Evolutionary conservation across 257 asterid species (phyloP), one percentile per base, ranked within the genome.

Genomic region (Agastache rugosa): DNA sequence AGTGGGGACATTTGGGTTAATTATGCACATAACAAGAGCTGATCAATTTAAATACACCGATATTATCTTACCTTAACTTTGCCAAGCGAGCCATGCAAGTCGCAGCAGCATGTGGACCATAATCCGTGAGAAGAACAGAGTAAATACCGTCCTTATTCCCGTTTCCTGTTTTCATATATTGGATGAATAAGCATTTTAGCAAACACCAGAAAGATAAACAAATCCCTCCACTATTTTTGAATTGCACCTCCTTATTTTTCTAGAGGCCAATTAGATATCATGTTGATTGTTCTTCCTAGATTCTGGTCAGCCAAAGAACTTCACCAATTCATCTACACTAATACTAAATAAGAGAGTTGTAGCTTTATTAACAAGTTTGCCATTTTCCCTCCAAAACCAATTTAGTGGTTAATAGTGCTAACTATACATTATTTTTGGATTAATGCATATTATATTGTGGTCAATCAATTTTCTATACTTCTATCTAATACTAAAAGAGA

Each of bases 1-100:
- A 48, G 54, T 11, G 63, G 6, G 69, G 44, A 35, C 48, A 47
- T 74, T 23, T 4, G 62, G 60, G 59, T 41, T 16, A 37, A 45
- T 35, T n/a, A 50, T 11, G 69, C 74, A 65, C 14, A 65, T 55
- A 14, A 58, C 58, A 75, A 61, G 16, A 31, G 78, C 23, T 53
- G 65, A 70, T 45, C 54, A 34, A 72, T 37, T 59, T 53, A 58
- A 69, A 37, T 53, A 55, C 44, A 75, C n/a, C n/a, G n/a, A 54
- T 35, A 74, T 23, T 11, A 60, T 64, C 81, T 68, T 80, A 90
- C 97, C 98, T 94, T 79, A 94, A 77, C 87, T 94, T 94, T 41
- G 98, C 98, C 72, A 92, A 87, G 77, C 97, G 97, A 83, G 92
- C 92, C 98, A 94, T 94, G 82, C 97, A 92, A 71, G 85, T 79